Percentiles rank a stretch among this genome's conserved stretches.
These are phyloP conservation scores for Cicer bijugum DNA, from an alignment of 306 rosid genomes.

Conservation along the genomic window DNA sequence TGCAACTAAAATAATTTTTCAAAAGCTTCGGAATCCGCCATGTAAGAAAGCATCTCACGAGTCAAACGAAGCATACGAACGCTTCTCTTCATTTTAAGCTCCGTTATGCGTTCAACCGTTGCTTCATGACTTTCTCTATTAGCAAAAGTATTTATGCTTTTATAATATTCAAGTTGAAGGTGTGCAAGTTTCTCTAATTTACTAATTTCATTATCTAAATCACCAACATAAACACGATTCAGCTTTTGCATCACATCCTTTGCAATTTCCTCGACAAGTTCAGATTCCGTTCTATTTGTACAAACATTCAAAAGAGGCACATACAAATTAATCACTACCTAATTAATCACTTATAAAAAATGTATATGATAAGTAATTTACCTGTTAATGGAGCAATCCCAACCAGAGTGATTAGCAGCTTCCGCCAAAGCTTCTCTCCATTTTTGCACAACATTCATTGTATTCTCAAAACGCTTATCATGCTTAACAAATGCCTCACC, in stretches of 20 bases:
- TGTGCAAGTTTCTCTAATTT: conserved; percentile 25
- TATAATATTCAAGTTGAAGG: conserved; percentile 35
- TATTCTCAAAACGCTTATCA: not conserved
- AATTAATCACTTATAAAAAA: too few relatives aligned
- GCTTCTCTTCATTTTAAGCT: conserved; percentile 19
- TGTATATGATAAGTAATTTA: not conserved
- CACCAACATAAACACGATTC: conserved; percentile 35
- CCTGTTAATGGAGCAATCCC: conserved; percentile 28
- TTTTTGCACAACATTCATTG: not conserved
- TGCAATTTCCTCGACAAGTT: conserved; percentile 49
- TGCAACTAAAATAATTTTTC: not conserved
- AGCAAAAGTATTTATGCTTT: not conserved
- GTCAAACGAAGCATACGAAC: conserved; percentile 18
- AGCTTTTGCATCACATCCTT: conserved; percentile 40
- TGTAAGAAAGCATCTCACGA: not conserved
- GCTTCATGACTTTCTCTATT: not conserved
- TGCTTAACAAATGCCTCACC: conserved; percentile 1
- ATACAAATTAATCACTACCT: not conserved
- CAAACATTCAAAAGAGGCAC: not conserved
- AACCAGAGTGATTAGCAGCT: conserved; percentile 25
- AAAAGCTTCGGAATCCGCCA: not conserved
- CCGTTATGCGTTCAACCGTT: not conserved
- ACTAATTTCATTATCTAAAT: conserved; percentile 23
- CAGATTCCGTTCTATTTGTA: conserved; percentile 23
- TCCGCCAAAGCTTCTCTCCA: conserved; percentile 28